Conservation (phyloP, 2,329 filamentous ascomycete genomes). For the Hyphodiscus sp. region DNA sequence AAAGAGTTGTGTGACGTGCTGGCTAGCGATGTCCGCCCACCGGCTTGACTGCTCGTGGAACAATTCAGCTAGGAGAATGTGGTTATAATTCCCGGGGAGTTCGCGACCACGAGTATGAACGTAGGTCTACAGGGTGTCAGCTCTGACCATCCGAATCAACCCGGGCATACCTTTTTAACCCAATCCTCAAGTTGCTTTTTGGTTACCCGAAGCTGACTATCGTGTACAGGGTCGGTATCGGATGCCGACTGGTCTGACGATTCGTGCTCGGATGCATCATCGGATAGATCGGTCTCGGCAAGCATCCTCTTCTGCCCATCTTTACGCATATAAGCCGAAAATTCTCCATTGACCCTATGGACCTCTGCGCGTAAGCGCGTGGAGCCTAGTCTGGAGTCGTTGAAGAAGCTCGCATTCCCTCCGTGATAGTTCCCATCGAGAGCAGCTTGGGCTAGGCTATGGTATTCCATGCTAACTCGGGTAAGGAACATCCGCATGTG, state of each 20-base stretch:
- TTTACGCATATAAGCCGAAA: conserved; percentile 15
- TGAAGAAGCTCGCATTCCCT: conserved; percentile 7
- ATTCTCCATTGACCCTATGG: conserved; percentile 23
- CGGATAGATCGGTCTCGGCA: neutral
- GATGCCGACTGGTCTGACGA: neutral
- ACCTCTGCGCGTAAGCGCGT: conserved; percentile 25
- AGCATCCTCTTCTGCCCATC: conserved; percentile 2
- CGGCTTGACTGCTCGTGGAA: conserved; percentile 29
- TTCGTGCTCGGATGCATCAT: neutral
- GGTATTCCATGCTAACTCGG: conserved; percentile 22
- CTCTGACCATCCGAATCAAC: no score
- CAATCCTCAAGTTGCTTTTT: no score
- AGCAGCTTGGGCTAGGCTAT: conserved; percentile 21
- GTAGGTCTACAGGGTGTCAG: conserved; percentile 3
- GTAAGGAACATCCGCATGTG: conserved; percentile 21
- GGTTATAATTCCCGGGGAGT: conserved; percentile 31
- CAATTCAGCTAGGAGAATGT: conserved; percentile 30
- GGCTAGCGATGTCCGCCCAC: conserved; percentile 23
- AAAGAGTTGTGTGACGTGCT: conserved; percentile 10
- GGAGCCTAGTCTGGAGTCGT: neutral
- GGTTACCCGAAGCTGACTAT: neutral
- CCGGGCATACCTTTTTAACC: no score
- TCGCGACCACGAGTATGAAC: conserved; percentile 24
- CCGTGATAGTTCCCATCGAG: conserved; percentile 21
- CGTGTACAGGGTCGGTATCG: neutral